Evolutionary conservation across 495 filamentous ascomycete species (phyloP).

Genomic region (Aspergillus sclerotiicarbonarius): DNA sequence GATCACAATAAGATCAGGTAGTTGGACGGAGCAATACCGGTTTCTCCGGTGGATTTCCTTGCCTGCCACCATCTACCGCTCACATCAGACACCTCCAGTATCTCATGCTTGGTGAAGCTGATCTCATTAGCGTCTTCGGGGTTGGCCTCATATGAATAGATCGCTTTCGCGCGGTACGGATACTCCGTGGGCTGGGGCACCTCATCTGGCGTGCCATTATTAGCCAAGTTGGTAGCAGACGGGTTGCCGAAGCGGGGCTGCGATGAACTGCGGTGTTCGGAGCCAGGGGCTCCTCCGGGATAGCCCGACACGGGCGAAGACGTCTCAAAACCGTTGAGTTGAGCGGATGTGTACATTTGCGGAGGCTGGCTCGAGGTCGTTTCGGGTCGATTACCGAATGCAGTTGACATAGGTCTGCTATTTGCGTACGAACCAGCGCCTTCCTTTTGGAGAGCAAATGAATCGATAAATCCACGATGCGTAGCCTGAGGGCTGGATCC

Average conservation of each 20-base stretch:
- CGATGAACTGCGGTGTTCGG: slow-evolving; percentile 55
- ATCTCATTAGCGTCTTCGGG: slow-evolving; percentile 98
- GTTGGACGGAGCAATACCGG: slow-evolving; percentile 96
- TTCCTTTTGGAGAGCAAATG: slow-evolving; percentile 91
- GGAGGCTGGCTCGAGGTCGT: slow-evolving; percentile 76
- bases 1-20: slow-evolving; percentile 92
- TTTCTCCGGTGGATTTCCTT: slow-evolving; percentile 89
- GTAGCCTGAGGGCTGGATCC: slow-evolving; percentile 87
- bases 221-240: slow-evolving; percentile 30
- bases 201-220: slow-evolving; percentile 48
- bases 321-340: slow-evolving; percentile 94
- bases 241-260: slow-evolving; percentile 54
- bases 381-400: slow-evolving; percentile 64
- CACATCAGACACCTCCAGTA: slow-evolving; percentile 94
- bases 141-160: slow-evolving; percentile 98
- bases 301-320: slow-evolving; percentile 85
- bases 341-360: slow-evolving; percentile 96
- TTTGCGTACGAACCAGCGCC: slow-evolving; percentile 64
- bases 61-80: slow-evolving; percentile 99
- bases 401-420: slow-evolving; percentile 48
- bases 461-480: slow-evolving; percentile 89
- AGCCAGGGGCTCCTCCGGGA: slow-evolving; percentile 60
- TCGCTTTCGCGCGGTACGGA: slow-evolving; percentile 94
- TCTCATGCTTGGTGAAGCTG: slow-evolving; percentile 93
- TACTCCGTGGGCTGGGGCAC: slow-evolving; percentile 86